A percentile compares a stretch with the other conserved stretches of the same genome.
These are phyloP conservation scores for Erythrobasidium hasegawianum DNA, from an alignment of 1,284 basidiomycete species.

Conservation along the genomic window DNA sequence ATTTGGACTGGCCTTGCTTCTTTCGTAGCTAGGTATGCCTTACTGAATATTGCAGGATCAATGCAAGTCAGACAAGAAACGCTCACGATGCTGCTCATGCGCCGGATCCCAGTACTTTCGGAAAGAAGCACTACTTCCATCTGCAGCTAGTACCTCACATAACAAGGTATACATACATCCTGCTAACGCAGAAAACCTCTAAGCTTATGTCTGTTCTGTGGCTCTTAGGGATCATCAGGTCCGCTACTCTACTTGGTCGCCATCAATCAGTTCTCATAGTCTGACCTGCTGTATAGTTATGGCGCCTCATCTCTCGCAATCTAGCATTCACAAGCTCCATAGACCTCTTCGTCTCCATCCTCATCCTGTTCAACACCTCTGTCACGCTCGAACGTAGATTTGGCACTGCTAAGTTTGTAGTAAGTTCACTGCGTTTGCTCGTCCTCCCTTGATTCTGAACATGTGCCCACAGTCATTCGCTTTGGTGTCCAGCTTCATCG, in stretches of 20 bases:
- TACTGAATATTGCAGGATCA: no score
- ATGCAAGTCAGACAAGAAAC: no score
- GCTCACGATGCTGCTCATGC: background rate
- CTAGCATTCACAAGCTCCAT: slow-evolving; percentile 76
- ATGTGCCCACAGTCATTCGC: slow-evolving; percentile 59
- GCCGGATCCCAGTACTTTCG: slow-evolving; percentile 53
- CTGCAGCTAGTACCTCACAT: slow-evolving; percentile 58
- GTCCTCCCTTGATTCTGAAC: no score
- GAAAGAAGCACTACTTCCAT: slow-evolving; percentile 80
- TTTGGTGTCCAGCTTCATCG: slow-evolving; percentile 61
- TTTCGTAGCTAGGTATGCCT: slow-evolving; percentile 65
- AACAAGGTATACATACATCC: slow-evolving; percentile 41
- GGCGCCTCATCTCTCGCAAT: slow-evolving; percentile 72
- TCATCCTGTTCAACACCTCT: slow-evolving; percentile 69
- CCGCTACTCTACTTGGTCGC: no score
- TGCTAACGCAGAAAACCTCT: no score
- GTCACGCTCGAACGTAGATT: slow-evolving; percentile 77
- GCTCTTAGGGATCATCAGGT: slow-evolving; percentile 49
- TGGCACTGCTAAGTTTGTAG: slow-evolving; percentile 76
- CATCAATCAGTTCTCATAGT: no score
- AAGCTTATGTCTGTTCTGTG: background rate
- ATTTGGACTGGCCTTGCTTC: slow-evolving; percentile 65
- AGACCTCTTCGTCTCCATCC: slow-evolving; percentile 71
- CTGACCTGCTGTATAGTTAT: slow-evolving; percentile 60
- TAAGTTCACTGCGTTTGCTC: no score